Percentiles rank a stretch among this genome's conserved stretches.
These are phyloP conservation scores for Pseudomassariella vexata DNA, from an alignment of 2,329 filamentous ascomycete genomes.

Conservation along the genomic window DNA sequence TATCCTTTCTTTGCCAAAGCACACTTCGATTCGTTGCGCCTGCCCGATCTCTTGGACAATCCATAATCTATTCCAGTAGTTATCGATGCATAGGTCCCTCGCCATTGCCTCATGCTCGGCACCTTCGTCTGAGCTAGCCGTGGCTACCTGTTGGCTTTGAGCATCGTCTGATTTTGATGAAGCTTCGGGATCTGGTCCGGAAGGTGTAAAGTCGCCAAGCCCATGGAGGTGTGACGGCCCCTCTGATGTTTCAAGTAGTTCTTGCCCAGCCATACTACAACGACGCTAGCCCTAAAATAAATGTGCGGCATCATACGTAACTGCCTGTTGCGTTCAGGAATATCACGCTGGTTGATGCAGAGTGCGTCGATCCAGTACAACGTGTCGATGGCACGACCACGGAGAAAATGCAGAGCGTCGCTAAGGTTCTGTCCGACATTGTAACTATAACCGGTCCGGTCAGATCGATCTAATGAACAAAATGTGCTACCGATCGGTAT, in stretches of 20 bases:
- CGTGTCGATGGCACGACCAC: not conserved
- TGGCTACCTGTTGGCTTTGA: too few species aligned
- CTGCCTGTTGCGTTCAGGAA: slow-evolving; percentile 14
- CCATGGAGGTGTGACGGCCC: too few species aligned
- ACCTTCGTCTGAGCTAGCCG: too few species aligned
- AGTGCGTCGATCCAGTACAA: slow-evolving; percentile 18
- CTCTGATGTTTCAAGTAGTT: slow-evolving; percentile 3
- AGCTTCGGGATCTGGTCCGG: too few species aligned
- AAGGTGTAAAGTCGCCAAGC: too few species aligned
- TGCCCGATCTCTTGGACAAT: slow-evolving; percentile 22
- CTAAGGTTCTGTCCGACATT: slow-evolving; percentile 9
- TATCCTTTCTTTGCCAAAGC: slow-evolving; percentile 11
- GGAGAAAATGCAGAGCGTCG: slow-evolving; percentile 12
- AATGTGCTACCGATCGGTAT: too few species aligned
- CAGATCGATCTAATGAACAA: too few species aligned
- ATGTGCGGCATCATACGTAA: slow-evolving; percentile 16
- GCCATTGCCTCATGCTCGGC: slow-evolving; percentile 4
- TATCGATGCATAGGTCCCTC: slow-evolving; percentile 10
- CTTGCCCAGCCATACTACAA: slow-evolving; percentile 16
- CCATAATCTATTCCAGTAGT: slow-evolving; percentile 16
- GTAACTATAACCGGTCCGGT: not conserved
- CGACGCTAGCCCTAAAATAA: slow-evolving; percentile 13
- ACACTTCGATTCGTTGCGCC: slow-evolving; percentile 16
- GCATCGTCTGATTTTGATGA: too few species aligned
- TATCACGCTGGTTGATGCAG: slow-evolving; percentile 17